Percentiles rank a stretch among this genome's conserved stretches.
phyloP scores from a whole-genome alignment of 495 filamentous ascomycete genomes.

The Penicillium alfredii region DNA sequence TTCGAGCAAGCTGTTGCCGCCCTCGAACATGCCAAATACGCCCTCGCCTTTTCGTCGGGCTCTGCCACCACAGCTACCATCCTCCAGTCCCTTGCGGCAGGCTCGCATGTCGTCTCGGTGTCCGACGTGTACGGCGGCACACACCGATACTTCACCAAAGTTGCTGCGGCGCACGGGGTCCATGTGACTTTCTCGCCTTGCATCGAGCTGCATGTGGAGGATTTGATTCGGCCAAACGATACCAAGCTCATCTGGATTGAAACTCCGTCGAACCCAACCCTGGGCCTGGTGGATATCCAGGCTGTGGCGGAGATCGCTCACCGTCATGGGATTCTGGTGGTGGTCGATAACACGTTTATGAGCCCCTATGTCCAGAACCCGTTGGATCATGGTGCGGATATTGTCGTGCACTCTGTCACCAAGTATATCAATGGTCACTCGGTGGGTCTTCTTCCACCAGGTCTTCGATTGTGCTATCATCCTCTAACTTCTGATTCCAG shows the following conservation, averaged over 20 bases:
- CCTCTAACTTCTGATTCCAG: conserved; percentile 33
- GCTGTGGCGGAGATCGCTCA: conserved; percentile 78
- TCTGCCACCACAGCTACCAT: conserved; percentile 90
- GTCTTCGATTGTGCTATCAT: too few relatives aligned
- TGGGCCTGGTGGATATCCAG: conserved; percentile 85
- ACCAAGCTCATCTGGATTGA: conserved; percentile 99
- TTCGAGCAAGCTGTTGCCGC: conserved; percentile 89
- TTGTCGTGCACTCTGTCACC: conserved; percentile 98
- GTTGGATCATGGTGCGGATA: conserved; percentile 88
- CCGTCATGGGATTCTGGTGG: conserved; percentile 81
- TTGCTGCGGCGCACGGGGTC: conserved; percentile 89
- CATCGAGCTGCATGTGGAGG: conserved; percentile 79
- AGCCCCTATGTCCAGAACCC: conserved; percentile 96
- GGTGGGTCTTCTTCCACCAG: too few relatives aligned
- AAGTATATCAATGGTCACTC: conserved; percentile 99
- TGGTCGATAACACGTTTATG: conserved; percentile 98
- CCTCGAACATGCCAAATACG: conserved; percentile 86
- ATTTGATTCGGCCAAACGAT: conserved; percentile 70
- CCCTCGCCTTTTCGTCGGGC: conserved; percentile 91
- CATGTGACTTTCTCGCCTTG: conserved; percentile 87
- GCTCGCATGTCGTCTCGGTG: conserved; percentile 91
- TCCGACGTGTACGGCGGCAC: conserved; percentile 98
- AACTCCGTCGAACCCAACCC: conserved; percentile 86
- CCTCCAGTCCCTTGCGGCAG: conserved; percentile 84
- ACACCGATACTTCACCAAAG: conserved; percentile 98